A percentile compares a stretch with the other conserved stretches of the same genome.
Evolutionary conservation across 805 yeast genomes (phyloP).

Genomic region (Candida chauliodis): DNA sequence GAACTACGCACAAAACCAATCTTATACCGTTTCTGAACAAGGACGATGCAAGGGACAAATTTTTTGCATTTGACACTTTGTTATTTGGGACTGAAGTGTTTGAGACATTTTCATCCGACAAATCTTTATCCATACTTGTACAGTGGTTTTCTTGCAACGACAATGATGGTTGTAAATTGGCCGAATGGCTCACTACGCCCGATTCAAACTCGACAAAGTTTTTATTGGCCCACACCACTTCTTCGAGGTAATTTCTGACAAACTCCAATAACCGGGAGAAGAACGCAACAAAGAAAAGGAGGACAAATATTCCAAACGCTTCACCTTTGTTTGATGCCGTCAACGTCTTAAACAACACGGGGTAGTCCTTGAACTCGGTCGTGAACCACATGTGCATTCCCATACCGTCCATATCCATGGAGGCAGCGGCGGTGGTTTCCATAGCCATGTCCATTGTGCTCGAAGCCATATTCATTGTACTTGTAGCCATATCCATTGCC

Average conservation of each 20-base stretch:
- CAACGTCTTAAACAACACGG: constrained; percentile 58
- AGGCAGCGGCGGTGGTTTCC: constrained; percentile 10
- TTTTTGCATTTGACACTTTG: not conserved
- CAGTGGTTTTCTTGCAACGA: not conserved
- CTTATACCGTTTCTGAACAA: constrained; percentile 54
- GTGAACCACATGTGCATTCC: constrained; percentile 60
- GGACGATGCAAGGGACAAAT: constrained; percentile 15
- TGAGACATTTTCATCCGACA: not conserved
- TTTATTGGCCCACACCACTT: constrained; percentile 54
- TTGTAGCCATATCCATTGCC: constrained; percentile 11
- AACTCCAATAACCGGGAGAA: constrained; percentile 58
- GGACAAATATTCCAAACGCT: constrained; percentile 71
- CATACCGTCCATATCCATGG: constrained; percentile 12
- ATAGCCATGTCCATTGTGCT: constrained; percentile 12
- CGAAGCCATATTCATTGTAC: constrained; percentile 10
- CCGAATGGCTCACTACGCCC: constrained; percentile 7
- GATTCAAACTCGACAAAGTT: constrained; percentile 15
- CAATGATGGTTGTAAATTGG: constrained; percentile 3
- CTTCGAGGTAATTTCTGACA: constrained; percentile 61
- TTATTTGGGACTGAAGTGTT: not conserved
- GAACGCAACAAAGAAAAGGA: constrained; percentile 57
- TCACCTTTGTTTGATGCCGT: constrained; percentile 52
- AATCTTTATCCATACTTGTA: constrained; percentile 5
- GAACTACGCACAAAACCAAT: constrained; percentile 50
- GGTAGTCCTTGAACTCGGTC: constrained; percentile 46